These are phyloP conservation scores for Neophaeococcomyces mojaviensis DNA, from an alignment of 2,329 filamentous ascomycete species.

Conservation along the genomic window DNA sequence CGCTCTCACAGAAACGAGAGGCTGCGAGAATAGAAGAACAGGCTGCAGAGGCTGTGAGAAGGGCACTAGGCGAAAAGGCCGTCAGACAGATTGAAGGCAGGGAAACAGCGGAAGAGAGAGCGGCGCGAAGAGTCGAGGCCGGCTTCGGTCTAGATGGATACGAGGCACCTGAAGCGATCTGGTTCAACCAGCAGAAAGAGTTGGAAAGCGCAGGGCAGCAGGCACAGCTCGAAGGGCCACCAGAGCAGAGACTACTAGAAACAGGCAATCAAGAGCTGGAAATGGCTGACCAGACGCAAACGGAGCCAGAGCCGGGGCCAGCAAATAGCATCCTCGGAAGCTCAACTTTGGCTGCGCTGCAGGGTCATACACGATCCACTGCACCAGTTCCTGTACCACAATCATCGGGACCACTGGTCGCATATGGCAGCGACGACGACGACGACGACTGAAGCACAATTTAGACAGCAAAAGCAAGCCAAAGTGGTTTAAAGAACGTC, in stretches of 20 bases:
- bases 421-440: slow-evolving; percentile 84
- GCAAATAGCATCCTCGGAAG: slow-evolving; percentile 67
- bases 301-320: slow-evolving; percentile 28
- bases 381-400: slow-evolving; percentile 37
- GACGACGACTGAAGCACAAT: slow-evolving; percentile 53
- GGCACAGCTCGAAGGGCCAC: slow-evolving; percentile 40
- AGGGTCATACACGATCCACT: slow-evolving; percentile 45
- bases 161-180: slow-evolving; percentile 87
- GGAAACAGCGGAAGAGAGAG: slow-evolving; percentile 77
- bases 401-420: slow-evolving; percentile 67
- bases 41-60: slow-evolving; percentile 83
- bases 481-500: neutral
- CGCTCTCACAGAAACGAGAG: slow-evolving; percentile 86
- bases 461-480: neutral
- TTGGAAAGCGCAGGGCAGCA: slow-evolving; percentile 57
- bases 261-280: slow-evolving; percentile 33
- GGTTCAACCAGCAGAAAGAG: slow-evolving; percentile 74
- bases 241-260: slow-evolving; percentile 41
- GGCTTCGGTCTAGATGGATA: slow-evolving; percentile 80
- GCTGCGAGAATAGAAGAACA: slow-evolving; percentile 86
- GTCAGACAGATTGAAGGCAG: slow-evolving; percentile 90
- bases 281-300: slow-evolving; percentile 13
- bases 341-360: slow-evolving; percentile 72
- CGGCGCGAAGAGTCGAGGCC: slow-evolving; percentile 78
- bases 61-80: slow-evolving; percentile 80